Base-by-base conservation (phyloP, 31 red algal species). In the Porphyra umbilicalis region DNA sequence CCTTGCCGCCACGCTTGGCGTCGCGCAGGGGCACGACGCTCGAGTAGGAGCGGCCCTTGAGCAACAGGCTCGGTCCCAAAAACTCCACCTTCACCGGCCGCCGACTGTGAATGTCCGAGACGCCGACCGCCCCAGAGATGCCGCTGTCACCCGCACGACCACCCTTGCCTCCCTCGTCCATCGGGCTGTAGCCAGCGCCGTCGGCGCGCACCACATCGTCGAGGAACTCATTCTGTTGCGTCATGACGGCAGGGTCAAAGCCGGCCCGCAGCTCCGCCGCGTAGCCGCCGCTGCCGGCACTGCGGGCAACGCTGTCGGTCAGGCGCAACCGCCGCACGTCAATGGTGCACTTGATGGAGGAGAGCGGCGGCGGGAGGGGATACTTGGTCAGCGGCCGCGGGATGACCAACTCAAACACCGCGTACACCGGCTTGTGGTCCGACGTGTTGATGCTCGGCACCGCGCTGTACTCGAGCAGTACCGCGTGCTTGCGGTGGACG, bases 361-460 rank as follows among this genome's bases (percentile, higher is more conserved):
- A 39, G 30, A 68, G 18, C 20, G 71, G 34, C 35, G 79, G 39
- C 6, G 83, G 83, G 33, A 82, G 35, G 68, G 35, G 75, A 11
- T 82, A 68, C 33, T 83, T 75, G 36, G 44, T 32, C 57, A 79
- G 32, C 16, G 18, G 25, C 33, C 11, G 33, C 75, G 89, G 80
- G 7, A 86, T 78, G 35, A 40, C 79, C 32, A 91, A 20, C 11
- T 91, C 89, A 82, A 91, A 91, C 35, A 30, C 35, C 29, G 83
- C 89, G 36, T 79, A 91, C 0, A 91, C 84, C 16, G 89, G 89
- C 77, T 91, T 91, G 78, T 91, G 89, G 76, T 91, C 89, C 10
- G 89, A 91, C 0, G 84, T 91, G 42, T 86, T 81, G 75, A 83
- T 75, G 39, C 76, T 77, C 10, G 79, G 34, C 32, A 91, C 79